Evolutionary conservation across 805 yeast species (phyloP), one percentile per base, ranked within the genome.

Genomic region (Schwanniomyces yamadae): DNA sequence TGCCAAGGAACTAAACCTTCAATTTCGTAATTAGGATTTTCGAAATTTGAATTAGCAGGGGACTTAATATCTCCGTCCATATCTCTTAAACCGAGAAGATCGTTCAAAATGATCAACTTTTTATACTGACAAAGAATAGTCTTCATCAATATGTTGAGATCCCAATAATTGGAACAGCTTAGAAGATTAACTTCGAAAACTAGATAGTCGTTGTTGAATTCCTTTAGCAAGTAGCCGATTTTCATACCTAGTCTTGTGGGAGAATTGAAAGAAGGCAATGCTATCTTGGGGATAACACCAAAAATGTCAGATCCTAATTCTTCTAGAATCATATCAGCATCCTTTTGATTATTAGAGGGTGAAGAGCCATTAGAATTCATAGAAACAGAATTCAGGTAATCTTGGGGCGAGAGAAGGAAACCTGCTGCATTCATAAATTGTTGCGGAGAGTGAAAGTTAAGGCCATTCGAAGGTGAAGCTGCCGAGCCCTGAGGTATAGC

Each of bases 101-200:
- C 69, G 33, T 61, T 62, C 43, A 71, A 52, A 6, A 59, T 61
- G 1, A 79, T 72, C 31, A 84, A 51, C 39, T 78, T 77, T 49
- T 82, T 72, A 61, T 76, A 82, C 41, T 85, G 91, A 16, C 61
- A 57, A 43, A 85, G 59, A 2, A 84, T 51, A 10, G 71, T 68
- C 41, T 70, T 75, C 66, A 85, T 63, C 17, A 84, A 57, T 6
- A 69, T 71, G 13, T 68, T 69, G 2, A 78, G 67, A 37, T 77
- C 72, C 57, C 84, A 76, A 26, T 78, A 78, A 24, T 78, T 76
- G 12, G 89, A 87, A 49, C 91, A 84, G 51, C 89, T 84, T 45
- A 85, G 58, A 21, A 85, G 61, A 44, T 79, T 82, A 5, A 82
- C 75, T 48, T 84, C 93, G 42, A 79, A 73, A 4, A 74, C 66